Evolutionary conservation across 176 grass and related monocot genomes (phyloP), one percentile per base, ranked within the genome.

Genomic region (Urochloa ruziziensis): DNA sequence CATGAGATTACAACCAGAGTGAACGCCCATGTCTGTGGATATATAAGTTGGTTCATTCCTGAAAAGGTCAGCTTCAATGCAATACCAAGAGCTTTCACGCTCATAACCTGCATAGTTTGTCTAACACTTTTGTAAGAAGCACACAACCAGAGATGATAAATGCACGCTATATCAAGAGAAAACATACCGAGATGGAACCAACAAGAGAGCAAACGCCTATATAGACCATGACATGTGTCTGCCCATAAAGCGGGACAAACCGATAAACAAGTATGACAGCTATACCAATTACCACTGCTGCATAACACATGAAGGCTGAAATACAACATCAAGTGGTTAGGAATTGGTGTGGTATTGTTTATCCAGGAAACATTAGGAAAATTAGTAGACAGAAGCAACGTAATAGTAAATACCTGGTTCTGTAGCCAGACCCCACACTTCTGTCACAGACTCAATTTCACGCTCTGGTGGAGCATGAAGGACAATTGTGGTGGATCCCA

Each of bases 191-290:
- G 69, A 96, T 85, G 75, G 94, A 96, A 56, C 94, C 94, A 44
- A 96, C 88, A 44, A 96, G 94, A 91, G 94, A 96, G 40, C 94
- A 96, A 91, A 96, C 88, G 73, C 88, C 94, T 82, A 93, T 87
- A 58, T 96, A 96, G 64, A 96, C 91, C 91, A 96, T 96, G 67
- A 96, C 88, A 84, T 96, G 94, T 46, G 94, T 93, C 63, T 96
- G 94, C 2, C 94, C 94, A 80, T 87, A 96, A 61, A 85, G 88
- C 46, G 94, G 94, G 62, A 93, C 79, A 87, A 91, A 83, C 88
- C 83, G 84, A 74, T 75, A 91, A 76, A 93, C 84, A 70, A 96
- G 88, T 76, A 96, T 18, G 18, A 49, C 83, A 43, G 82, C 91
- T 59, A 82, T 61, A 33, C 84, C 75, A 85, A 96, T 84, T 56